Evolutionary conservation across 331 rosid genomes (phyloP).

Genomic region (Acacia concinna): DNA sequence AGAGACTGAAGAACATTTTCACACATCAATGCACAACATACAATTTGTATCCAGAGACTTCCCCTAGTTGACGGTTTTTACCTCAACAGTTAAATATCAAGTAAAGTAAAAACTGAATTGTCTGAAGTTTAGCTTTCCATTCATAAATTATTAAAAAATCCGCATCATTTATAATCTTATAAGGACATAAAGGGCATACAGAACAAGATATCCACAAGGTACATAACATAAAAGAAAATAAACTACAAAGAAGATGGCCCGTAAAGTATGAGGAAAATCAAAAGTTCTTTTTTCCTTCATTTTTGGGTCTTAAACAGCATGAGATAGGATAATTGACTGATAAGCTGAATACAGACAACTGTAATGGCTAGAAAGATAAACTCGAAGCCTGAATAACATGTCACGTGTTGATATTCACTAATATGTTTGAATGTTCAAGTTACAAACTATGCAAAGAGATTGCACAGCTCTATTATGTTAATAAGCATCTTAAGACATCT

Average conservation of each 20-base stretch:
- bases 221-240: not conserved
- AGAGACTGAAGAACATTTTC: slow-evolving; percentile 11
- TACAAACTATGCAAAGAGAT: slow-evolving; percentile 1
- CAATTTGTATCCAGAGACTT: slow-evolving; percentile 11
- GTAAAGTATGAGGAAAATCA: slow-evolving; percentile 8
- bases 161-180: not conserved
- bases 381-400: slow-evolving; percentile 22
- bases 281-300: not conserved
- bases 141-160: not conserved
- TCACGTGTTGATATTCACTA: not conserved
- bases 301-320: slow-evolving; percentile 18
- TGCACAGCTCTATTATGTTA: not conserved
- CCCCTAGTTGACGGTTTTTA: not conserved
- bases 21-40: slow-evolving; percentile 3
- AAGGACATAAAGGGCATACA: not conserved
- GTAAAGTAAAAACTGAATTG: not conserved
- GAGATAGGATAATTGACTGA: not conserved
- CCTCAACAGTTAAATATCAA: slow-evolving; percentile 23
- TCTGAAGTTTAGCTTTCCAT: not conserved
- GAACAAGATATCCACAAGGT: slow-evolving; percentile 13
- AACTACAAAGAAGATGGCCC: not conserved
- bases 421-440: slow-evolving; percentile 19
- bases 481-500: not conserved
- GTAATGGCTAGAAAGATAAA: slow-evolving; percentile 11
- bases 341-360: slow-evolving; percentile 15